Evolutionary conservation across 2,329 filamentous ascomycete species (phyloP).

Genomic region (Aspergillus aculeatus): DNA sequence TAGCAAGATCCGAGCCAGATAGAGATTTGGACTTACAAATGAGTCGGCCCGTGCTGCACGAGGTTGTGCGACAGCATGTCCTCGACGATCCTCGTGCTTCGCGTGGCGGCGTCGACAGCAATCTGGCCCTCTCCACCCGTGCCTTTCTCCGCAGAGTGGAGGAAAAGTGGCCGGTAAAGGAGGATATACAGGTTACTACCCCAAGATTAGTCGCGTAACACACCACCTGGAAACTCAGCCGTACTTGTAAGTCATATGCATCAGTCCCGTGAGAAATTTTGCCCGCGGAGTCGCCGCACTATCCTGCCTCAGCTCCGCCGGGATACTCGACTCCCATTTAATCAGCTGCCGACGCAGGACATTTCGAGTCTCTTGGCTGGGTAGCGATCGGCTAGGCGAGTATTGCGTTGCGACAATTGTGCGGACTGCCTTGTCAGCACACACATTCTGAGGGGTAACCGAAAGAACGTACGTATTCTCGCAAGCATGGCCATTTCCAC

Average conservation of each 20-base stretch:
- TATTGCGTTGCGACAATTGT: too few species aligned
- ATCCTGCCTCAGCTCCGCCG: conserved; percentile 34
- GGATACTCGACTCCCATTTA: conserved; percentile 42
- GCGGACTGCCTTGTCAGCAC: too few species aligned
- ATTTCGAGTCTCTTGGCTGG: conserved; percentile 15
- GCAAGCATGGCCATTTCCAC: too few species aligned
- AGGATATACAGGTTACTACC: conserved; percentile 47
- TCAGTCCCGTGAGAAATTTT: conserved; percentile 41
- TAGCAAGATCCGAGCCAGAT: background rate
- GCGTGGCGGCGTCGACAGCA: conserved; percentile 48
- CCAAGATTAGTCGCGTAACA: background rate
- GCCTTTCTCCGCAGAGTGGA: conserved; percentile 33
- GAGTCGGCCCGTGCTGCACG: conserved; percentile 47
- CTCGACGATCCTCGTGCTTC: conserved; percentile 49
- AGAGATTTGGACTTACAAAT: conserved; percentile 32
- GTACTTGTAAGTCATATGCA: conserved; percentile 50
- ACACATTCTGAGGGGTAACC: too few species aligned
- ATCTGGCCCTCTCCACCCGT: conserved; percentile 36
- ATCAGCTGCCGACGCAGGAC: conserved; percentile 34
- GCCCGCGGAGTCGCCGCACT: conserved; percentile 30
- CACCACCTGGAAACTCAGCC: background rate
- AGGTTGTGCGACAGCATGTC: conserved; percentile 48
- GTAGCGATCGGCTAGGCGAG: too few species aligned
- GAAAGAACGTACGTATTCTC: too few species aligned
- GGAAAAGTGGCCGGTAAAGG: conserved; percentile 45